Evolutionary conservation across 2,329 filamentous ascomycete genomes (phyloP).

Genomic region (Paecilomyces sp.): DNA sequence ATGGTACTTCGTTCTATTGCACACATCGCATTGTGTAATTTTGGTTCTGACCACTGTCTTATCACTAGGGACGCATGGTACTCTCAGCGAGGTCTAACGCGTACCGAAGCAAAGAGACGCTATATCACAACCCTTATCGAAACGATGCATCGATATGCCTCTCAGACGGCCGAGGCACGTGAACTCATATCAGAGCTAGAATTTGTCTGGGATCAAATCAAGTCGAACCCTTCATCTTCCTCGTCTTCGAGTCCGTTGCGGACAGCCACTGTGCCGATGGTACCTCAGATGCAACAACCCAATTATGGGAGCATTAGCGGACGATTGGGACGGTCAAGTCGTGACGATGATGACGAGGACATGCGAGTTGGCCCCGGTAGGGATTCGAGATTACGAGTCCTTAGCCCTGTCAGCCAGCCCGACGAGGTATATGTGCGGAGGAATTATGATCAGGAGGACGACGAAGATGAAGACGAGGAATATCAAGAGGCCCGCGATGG

Average conservation of each 20-base stretch:
- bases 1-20: conserved; percentile 44
- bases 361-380: conserved; percentile 41
- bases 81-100: conserved; percentile 69
- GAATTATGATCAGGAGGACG: conserved; percentile 34
- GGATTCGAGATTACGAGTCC: conserved; percentile 58
- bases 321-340: conserved; percentile 26
- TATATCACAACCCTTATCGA: conserved; percentile 93
- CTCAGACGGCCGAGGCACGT: conserved; percentile 67
- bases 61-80: conserved; percentile 82
- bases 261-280: conserved; percentile 19
- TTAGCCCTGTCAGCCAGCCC: conserved; percentile 81
- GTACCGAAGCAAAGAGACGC: conserved; percentile 86
- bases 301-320: conserved; percentile 29
- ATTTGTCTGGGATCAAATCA: conserved; percentile 98
- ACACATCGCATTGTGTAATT: neutral
- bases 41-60: neutral
- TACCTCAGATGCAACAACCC: conserved; percentile 23
- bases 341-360: conserved; percentile 30
- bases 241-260: conserved; percentile 32
- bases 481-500: conserved; percentile 29
- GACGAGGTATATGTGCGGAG: conserved; percentile 50
- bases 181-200: conserved; percentile 92
- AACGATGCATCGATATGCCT: conserved; percentile 95
- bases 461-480: conserved; percentile 38
- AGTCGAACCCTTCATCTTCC: conserved; percentile 64